Percentiles rank a stretch among this genome's conserved stretches.
These are phyloP conservation scores for Phalaenopsis aphrodite DNA, from an alignment of 106 monocot genomes.

Conservation along the genomic window DNA sequence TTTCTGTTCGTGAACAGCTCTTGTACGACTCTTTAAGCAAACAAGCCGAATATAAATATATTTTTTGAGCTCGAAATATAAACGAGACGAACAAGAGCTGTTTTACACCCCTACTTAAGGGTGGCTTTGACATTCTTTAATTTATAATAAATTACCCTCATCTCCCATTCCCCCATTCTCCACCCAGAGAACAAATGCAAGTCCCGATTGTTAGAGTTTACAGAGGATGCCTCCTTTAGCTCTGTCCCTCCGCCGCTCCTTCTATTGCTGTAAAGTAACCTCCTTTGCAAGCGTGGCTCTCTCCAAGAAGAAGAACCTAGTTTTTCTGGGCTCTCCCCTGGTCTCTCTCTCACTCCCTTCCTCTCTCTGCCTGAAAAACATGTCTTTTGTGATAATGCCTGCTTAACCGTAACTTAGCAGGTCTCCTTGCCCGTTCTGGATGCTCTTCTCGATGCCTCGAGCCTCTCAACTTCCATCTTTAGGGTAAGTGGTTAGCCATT, in stretches of 20 bases:
- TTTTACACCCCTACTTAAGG: too few species aligned
- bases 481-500: conserved; percentile 26
- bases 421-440: conserved; percentile 63
- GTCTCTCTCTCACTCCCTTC: conserved; percentile 18
- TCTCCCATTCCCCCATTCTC: too few species aligned
- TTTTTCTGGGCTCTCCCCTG: conserved; percentile 86
- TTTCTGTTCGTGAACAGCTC: too few species aligned
- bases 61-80: too few species aligned
- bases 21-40: too few species aligned
- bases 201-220: not conserved
- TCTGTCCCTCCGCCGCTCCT: conserved; percentile 29
- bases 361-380: not conserved
- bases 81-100: too few species aligned
- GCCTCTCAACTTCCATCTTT: conserved; percentile 43
- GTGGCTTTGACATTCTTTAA: too few species aligned
- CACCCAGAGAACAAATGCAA: not conserved
- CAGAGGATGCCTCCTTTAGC: not conserved
- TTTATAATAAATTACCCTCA: too few species aligned
- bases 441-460: conserved; percentile 41
- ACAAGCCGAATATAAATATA: too few species aligned
- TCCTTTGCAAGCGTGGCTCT: conserved; percentile 1
- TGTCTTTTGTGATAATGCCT: not conserved
- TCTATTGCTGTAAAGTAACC: conserved; percentile 24
- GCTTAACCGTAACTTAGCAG: conserved; percentile 13
- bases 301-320: conserved; percentile 55